Conservation (phyloP, 257 asterid species). For the Salvia hispanica region DNA sequence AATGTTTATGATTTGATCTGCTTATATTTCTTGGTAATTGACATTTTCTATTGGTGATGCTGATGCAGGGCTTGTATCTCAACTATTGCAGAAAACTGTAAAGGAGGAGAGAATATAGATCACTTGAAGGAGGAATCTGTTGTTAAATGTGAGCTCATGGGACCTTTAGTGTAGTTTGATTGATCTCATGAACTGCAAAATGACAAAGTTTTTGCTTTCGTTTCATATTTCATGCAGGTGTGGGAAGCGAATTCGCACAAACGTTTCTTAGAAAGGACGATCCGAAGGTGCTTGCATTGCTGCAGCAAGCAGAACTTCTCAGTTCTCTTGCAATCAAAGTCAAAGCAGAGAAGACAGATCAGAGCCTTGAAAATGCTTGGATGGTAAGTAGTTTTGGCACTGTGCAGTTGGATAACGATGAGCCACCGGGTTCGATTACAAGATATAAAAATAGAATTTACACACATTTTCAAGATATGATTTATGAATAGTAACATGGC, state of each 20-base stretch:
- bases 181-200: neutral
- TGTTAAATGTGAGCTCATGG: constrained; percentile 46
- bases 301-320: constrained; percentile 85
- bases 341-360: constrained; percentile 62
- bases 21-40: constrained; percentile 11
- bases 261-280: constrained; percentile 68
- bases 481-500: constrained; percentile 8
- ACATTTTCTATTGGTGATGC: neutral
- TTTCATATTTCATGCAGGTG: constrained; percentile 42
- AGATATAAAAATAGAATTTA: neutral
- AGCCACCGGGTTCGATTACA: too few relatives aligned
- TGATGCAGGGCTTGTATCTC: constrained; percentile 46
- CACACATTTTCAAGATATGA: neutral
- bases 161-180: neutral
- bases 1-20: neutral
- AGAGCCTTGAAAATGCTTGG: constrained; percentile 92
- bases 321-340: constrained; percentile 79
- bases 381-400: constrained; percentile 40
- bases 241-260: constrained; percentile 39
- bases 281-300: constrained; percentile 69
- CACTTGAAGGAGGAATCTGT: constrained; percentile 40
- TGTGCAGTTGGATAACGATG: too few relatives aligned
- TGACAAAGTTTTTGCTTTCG: neutral
- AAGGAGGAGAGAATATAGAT: constrained; percentile 36
- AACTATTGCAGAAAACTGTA: constrained; percentile 25